Evolutionary conservation across 352 stramenopile genomes (phyloP), one percentile per base, ranked within the genome.

Genomic region (Sclerospora graminicola): DNA sequence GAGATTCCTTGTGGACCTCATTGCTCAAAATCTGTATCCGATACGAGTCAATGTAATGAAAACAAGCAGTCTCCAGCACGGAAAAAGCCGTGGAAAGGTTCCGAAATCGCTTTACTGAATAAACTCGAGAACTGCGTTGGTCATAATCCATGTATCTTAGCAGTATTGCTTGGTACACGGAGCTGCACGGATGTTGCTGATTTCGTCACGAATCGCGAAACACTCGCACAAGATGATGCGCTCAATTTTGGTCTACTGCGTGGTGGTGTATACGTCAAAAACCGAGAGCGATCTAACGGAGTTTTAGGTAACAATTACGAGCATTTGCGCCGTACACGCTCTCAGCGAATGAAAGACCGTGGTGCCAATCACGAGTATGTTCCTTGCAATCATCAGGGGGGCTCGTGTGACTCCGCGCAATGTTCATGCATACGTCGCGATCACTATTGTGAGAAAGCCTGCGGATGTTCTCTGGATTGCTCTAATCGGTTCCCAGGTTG

Each of bases 381-480:
- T 27, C 75, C 78, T 8, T 90, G 78, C 48, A 60, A 80, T 26
- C 78, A 89, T 53, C 48, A 54, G 2, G 61, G 66, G 5, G 43
- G 34, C 0, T 68, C 69, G 10, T 90, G 78, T 48, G 78, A 86
- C 34, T 67, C 67, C 5, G 71, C 60, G 8, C 66, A 71, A 24
- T 90, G 78, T 44, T 72, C 68, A 9, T 90, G 78, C 45, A 90
- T 90, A 69, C 66, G 69, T n/a, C 63, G 78, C 13, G 78, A 90
- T 27, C 78, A 90, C 48, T 88, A 82, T 32, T 90, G 78, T 41
- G 75, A 86, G 26, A 78, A 71, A 35, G 60, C 70, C 0, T 90
- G 78, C 31, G 61, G 60, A 20, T 90, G 78, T 41, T 45, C 66
- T 16, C 50, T 23, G 5, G 78, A 90, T 57, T 90, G 78, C 31